Base-by-base conservation (phyloP, 2,329 filamentous ascomycete genomes). In the Penicillium sp. region DNA sequence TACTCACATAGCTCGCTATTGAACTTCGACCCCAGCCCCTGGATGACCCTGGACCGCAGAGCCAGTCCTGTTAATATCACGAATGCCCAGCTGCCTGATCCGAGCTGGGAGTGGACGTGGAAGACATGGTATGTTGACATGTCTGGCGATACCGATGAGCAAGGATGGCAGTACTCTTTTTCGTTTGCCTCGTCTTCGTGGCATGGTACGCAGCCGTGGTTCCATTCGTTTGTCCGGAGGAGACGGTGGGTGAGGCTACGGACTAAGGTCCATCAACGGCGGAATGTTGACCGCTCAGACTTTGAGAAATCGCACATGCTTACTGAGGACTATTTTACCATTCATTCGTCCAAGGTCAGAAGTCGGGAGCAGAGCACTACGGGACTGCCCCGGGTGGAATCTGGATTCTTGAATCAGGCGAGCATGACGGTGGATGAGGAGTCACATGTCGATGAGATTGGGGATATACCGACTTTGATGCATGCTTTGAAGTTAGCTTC, bases 121-220 rank as follows among this genome's bases (percentile, higher is more conserved):
- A 82, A 82, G 69, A 81, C 80, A 39, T 89, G 86, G 85, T 88
- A 88, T 69, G 85, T 88, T 31, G 86, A 89, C 78, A 90, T 82
- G 90, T 93, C 78, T n/a, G 84, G 88, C 2, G 88, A 89, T 57
- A 86, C 89, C 11, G 94, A 97, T 67, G 88, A 93, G 60, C 89
- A 93, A 60, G 94, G 94, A 4, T 99, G 94, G 94, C 89, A 96
- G 71, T 99, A 99, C 74, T 94, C 90, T 16, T 92, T 97, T 71
- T 88, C 89, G 62, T 99, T 97, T 70, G 79, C 80, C 61, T 85
- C 82, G 40, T 91, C 89, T 62, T 85, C 86, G 3, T 99, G 94
- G 94, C 94, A 99, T 73, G 87, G 88, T 3, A 89, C 89, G 18
- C 85, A 88, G 70, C 88, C 85, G 26, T 97, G 93, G 92, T 96